These are phyloP conservation scores for Colletotrichum sp. DNA, from an alignment of 2,329 filamentous ascomycete species.

Conservation along the genomic window DNA sequence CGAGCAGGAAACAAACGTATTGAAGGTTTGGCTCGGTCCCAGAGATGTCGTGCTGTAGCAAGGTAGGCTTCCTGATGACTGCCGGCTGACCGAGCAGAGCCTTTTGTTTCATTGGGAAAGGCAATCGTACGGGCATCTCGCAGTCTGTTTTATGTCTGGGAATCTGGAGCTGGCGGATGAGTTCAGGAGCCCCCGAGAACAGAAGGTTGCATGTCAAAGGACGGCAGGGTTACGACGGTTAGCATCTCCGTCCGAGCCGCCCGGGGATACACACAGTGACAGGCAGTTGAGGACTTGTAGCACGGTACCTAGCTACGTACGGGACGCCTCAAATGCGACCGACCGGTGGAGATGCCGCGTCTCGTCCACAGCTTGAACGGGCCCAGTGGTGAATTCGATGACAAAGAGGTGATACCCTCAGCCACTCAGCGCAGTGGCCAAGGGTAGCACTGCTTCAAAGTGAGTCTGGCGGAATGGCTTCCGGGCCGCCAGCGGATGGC, in stretches of 20 bases:
- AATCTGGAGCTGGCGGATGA: not conserved
- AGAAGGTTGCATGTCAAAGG: not conserved
- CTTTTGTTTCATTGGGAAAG: not conserved
- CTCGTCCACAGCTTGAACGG: not conserved
- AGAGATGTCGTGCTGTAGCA: not conserved
- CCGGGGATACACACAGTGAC: not conserved
- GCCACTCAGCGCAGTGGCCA: not conserved
- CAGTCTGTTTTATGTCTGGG: not conserved
- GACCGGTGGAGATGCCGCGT: not conserved
- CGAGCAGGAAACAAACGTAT: not conserved
- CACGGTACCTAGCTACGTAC: not conserved
- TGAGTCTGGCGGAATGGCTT: not conserved
- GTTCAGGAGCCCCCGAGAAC: not conserved
- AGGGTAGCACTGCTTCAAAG: not conserved
- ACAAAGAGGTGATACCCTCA: not conserved
- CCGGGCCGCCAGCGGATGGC: not conserved
- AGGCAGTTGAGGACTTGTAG: not conserved
- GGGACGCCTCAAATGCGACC: not conserved
- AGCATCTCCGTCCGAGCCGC: slow-evolving; percentile 9
- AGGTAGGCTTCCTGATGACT: not conserved
- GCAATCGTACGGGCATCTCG: not conserved
- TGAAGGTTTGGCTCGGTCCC: not conserved
- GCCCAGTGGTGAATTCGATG: not conserved
- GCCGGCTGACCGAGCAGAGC: not conserved
- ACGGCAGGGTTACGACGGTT: not conserved